phyloP scores from a whole-genome alignment of 2,329 filamentous ascomycete genomes.

The Fonsecaea nubica region DNA sequence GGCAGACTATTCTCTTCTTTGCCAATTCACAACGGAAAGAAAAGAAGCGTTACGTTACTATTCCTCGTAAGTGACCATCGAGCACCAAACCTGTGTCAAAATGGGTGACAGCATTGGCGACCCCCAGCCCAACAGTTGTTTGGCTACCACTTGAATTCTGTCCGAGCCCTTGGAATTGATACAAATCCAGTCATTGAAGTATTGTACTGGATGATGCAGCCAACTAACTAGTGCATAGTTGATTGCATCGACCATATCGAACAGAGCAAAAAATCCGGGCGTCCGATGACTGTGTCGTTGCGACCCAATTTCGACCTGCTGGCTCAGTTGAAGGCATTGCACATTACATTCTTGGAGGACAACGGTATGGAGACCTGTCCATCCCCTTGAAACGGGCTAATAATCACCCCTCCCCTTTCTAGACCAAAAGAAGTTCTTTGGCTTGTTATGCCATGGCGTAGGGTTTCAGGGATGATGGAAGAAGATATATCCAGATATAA shows the following conservation, averaged over 20 bases:
- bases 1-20: slow-evolving; percentile 49
- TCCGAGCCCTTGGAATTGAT: background rate
- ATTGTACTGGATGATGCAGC: background rate
- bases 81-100: background rate
- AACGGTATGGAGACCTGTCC: slow-evolving; percentile 42
- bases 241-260: slow-evolving; percentile 49
- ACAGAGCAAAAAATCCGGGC: slow-evolving; percentile 48
- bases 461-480: slow-evolving; percentile 32
- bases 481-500: slow-evolving; percentile 14
- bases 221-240: slow-evolving; percentile 40
- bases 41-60: slow-evolving; percentile 50
- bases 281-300: slow-evolving; percentile 47
- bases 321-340: slow-evolving; percentile 48
- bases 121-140: background rate
- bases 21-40: slow-evolving; percentile 52
- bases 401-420: background rate
- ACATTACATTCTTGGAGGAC: slow-evolving; percentile 50
- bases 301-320: slow-evolving; percentile 51
- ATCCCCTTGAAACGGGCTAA: background rate
- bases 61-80: slow-evolving; percentile 44
- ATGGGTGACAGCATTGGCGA: background rate
- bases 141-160: background rate
- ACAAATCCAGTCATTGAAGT: background rate
- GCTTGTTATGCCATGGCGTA: slow-evolving; percentile 33
- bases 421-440: slow-evolving; percentile 36